Percentiles rank a stretch among this genome's conserved stretches.
Conservation (phyloP, 2,329 filamentous ascomycete species). For the Cladophialophora exuberans region DNA sequence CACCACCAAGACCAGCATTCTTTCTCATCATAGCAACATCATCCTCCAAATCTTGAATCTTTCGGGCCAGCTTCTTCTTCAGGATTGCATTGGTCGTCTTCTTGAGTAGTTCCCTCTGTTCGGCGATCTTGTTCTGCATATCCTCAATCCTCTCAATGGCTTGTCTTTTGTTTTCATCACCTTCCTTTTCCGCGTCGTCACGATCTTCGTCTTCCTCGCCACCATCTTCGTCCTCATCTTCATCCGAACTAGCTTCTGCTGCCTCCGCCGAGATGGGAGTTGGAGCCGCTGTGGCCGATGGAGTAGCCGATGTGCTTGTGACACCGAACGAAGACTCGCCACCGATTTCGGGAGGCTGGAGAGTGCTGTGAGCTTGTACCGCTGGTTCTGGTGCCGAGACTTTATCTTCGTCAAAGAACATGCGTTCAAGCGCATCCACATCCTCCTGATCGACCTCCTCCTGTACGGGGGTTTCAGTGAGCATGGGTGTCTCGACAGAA, state of each 20-base stretch:
- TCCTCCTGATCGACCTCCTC: conserved; percentile 42
- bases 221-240: conserved; percentile 40
- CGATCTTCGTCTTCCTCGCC: conserved; percentile 47
- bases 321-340: conserved; percentile 33
- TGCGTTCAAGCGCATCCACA: conserved; percentile 36
- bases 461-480: conserved; percentile 32
- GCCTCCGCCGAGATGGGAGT: conserved; percentile 31
- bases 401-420: conserved; percentile 39
- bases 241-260: conserved; percentile 30
- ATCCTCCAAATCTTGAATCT: conserved; percentile 38
- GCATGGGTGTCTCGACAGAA: conserved; percentile 35
- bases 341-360: conserved; percentile 33
- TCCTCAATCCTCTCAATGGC: conserved; percentile 47
- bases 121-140: conserved; percentile 48
- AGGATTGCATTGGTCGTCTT: conserved; percentile 28
- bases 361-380: conserved; percentile 16
- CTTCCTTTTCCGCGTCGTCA: conserved; percentile 47
- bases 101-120: conserved; percentile 47
- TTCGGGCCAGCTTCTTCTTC: conserved; percentile 47
- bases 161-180: conserved; percentile 37
- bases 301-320: conserved; percentile 34
- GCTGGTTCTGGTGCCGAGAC: conserved; percentile 34
- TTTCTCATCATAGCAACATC: conserved; percentile 33
- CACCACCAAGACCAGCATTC: conserved; percentile 29
- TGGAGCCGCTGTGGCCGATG: conserved; percentile 32